Conservation (phyloP, 2,329 filamentous ascomycete genomes). For the Colletotrichum nymphaeae region DNA sequence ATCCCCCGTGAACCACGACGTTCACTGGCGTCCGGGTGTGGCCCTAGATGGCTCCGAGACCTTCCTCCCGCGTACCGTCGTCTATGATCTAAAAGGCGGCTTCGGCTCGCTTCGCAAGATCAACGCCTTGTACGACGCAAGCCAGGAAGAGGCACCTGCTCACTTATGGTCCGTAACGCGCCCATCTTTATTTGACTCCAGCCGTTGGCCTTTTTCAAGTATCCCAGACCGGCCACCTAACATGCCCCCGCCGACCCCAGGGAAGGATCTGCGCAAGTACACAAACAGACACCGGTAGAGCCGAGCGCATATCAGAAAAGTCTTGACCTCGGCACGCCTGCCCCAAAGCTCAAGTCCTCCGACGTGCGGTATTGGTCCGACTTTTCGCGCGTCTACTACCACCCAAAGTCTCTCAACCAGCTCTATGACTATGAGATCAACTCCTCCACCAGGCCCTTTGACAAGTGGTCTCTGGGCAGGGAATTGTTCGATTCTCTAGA, state of each 20-base stretch:
- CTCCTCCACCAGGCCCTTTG: constrained; percentile 84
- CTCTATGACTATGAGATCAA: constrained; percentile 88
- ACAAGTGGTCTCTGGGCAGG: constrained; percentile 78
- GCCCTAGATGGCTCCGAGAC: constrained; percentile 89
- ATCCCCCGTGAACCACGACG: constrained; percentile 80
- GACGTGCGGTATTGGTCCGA: constrained; percentile 97
- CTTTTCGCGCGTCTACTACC: constrained; percentile 91
- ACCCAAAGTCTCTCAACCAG: constrained; percentile 88
- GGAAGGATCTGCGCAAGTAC: constrained; percentile 75
- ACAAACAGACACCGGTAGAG: constrained; percentile 74
- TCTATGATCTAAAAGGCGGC: constrained; percentile 94
- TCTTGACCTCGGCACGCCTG: constrained; percentile 76
- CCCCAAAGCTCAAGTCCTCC: constrained; percentile 73
- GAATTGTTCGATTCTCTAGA: constrained; percentile 81
- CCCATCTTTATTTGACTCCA: neutral
- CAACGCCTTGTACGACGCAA: constrained; percentile 84
- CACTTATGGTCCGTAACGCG: constrained; percentile 46
- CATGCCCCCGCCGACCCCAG: constrained; percentile 49
- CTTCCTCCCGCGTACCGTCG: constrained; percentile 88
- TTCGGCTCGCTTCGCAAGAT: constrained; percentile 90
- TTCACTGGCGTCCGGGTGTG: constrained; percentile 88
- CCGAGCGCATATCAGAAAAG: constrained; percentile 82
- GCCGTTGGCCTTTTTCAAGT: neutral
- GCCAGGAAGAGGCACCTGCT: constrained; percentile 40
- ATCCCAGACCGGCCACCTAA: neutral